These are phyloP conservation scores for Adansonia madagascariensis DNA, from an alignment of 441 rosid species.

Conservation along the genomic window DNA sequence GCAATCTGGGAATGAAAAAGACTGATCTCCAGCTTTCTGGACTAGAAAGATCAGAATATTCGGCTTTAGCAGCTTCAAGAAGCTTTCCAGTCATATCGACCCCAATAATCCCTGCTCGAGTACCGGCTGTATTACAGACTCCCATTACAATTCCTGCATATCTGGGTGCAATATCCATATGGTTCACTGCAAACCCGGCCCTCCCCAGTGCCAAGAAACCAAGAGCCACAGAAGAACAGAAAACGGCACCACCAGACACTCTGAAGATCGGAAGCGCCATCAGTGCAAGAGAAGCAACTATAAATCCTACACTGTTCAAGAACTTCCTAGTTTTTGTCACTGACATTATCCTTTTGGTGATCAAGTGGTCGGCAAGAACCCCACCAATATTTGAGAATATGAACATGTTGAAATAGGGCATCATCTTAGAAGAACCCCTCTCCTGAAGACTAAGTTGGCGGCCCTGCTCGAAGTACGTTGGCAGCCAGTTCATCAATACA, in stretches of 20 bases:
- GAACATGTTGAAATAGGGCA: constrained; percentile 96
- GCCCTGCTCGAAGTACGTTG: constrained; percentile 84
- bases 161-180: constrained; percentile 92
- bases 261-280: constrained; percentile 77
- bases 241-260: constrained; percentile 68
- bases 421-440: constrained; percentile 94
- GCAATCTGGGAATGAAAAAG: constrained; percentile 82
- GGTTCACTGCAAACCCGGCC: constrained; percentile 94
- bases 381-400: constrained; percentile 92
- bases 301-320: constrained; percentile 75
- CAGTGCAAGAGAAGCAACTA: constrained; percentile 77
- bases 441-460: constrained; percentile 87
- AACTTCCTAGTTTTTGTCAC: constrained; percentile 78
- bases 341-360: constrained; percentile 74
- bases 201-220: constrained; percentile 91
- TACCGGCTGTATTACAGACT: constrained; percentile 93
- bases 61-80: constrained; percentile 74
- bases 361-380: constrained; percentile 78
- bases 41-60: constrained; percentile 77
- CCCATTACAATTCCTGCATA: constrained; percentile 96
- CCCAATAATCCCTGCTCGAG: constrained; percentile 88
- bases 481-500: constrained; percentile 95
- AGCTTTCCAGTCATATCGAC: constrained; percentile 83
- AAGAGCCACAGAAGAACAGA: constrained; percentile 83
- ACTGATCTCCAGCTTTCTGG: constrained; percentile 90